Base-by-base conservation (phyloP, 2,329 filamentous ascomycete genomes). In the Venturia effusa region DNA sequence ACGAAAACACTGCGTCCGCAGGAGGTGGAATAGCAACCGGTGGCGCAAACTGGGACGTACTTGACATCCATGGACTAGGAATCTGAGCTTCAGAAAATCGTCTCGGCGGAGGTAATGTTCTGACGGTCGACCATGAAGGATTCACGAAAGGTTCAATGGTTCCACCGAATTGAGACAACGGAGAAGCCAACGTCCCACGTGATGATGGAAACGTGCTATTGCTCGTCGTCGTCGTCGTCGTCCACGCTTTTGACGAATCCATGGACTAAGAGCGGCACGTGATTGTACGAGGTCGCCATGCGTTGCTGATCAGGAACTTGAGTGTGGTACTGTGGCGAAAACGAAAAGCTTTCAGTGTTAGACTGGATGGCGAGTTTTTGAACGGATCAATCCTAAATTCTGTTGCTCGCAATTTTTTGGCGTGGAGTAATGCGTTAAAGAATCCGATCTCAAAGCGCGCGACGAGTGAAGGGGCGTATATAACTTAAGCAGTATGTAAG, bases 41-140 rank as follows among this genome's bases (percentile, higher is more conserved):
- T 4, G 27, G 51, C 22, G 51, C 8, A n/a, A 57, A 2, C 30
- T 57, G 51, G 13, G 51, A 37, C 24, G 51, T 11, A 6, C 51
- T 57, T 8, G 15, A 34, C 27, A 34, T 11, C 51, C 51, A 57
- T 11, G 51, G 19, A 13, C 15, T 57, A n/a, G 51, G 51, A n/a
- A 57, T 57, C 11, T 57, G 51, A n/a, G 51, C 51, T 11, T 57
- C 51, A 19, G 51, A 57, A 57, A 34, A 57, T 34, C 51, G 51
- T 34, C 51, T 57, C 19, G 34, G 51, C 17, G 51, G 51, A 57
- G 51, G 51, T 19, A 57, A 57, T n/a, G 51, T 57, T 30, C 51
- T 19, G 17, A 57, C 51, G 22, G 27, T n/a, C 5, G 51, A 57
- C 30, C 51, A 34, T 34, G 51, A 57, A 57, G 51, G 51, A 34